A percentile compares a stretch with the other conserved stretches of the same genome.
These are phyloP conservation scores for Globisporangium alternatum DNA, from an alignment of 352 stramenopile genomes.

Conservation along the genomic window DNA sequence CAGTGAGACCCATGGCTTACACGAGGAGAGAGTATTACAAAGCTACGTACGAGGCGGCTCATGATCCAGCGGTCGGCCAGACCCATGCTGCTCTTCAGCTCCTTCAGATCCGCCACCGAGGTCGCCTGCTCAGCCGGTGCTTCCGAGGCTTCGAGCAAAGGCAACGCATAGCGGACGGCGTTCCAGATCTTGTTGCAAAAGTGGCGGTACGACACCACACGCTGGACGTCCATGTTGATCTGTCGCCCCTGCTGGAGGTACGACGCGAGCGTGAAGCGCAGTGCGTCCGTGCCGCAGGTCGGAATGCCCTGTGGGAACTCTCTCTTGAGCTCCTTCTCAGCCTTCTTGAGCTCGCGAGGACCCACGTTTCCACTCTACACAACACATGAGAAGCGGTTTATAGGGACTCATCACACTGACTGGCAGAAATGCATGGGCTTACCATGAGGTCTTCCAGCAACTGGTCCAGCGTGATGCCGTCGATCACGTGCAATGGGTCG, in stretches of 20 bases:
- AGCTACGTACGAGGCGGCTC: slow-evolving; percentile 60
- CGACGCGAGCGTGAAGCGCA: slow-evolving; percentile 96
- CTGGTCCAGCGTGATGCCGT: slow-evolving; percentile 93
- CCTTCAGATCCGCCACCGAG: slow-evolving; percentile 21
- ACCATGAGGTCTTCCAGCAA: slow-evolving; percentile 92
- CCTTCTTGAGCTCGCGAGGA: slow-evolving; percentile 93
- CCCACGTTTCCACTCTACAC: slow-evolving; percentile 58
- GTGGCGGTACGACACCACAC: slow-evolving; percentile 79
- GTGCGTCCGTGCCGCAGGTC: slow-evolving; percentile 96
- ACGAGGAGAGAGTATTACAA: not conserved
- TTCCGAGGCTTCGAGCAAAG: slow-evolving; percentile 37
- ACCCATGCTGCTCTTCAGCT: slow-evolving; percentile 41
- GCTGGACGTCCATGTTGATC: slow-evolving; percentile 88
- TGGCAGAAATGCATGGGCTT: not conserved
- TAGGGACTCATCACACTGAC: not conserved
- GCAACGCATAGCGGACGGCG: slow-evolving; percentile 71
- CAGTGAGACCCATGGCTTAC: not conserved
- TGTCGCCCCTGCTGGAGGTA: slow-evolving; percentile 90
- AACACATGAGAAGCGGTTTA: not conserved
- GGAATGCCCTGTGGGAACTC: slow-evolving; percentile 99
- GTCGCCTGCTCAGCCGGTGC: not conserved
- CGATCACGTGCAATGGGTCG: slow-evolving; percentile 98
- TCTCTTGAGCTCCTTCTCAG: slow-evolving; percentile 93
- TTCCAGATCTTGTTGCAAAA: slow-evolving; percentile 92
- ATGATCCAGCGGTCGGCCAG: slow-evolving; percentile 83